Evolutionary conservation across 495 filamentous ascomycete species (phyloP).

Genomic region (Penicillium herquei): DNA sequence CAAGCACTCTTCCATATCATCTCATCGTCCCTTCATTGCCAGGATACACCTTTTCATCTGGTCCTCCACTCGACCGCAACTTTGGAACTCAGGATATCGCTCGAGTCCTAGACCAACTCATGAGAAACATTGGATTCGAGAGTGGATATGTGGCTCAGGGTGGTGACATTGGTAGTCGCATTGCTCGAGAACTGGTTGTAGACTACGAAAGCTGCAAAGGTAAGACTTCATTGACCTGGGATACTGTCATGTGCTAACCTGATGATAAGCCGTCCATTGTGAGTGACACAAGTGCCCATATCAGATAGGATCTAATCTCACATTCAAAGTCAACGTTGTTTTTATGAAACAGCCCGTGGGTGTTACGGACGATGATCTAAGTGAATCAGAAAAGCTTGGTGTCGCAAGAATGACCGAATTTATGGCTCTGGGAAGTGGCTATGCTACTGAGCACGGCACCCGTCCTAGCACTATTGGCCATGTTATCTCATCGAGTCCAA

Average conservation of each 20-base stretch:
- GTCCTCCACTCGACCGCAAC: slow-evolving; percentile 48
- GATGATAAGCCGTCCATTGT: slow-evolving; percentile 33
- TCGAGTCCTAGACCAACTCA: slow-evolving; percentile 54
- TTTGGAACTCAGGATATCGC: slow-evolving; percentile 42
- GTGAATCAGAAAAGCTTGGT: slow-evolving; percentile 32
- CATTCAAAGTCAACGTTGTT: slow-evolving; percentile 30
- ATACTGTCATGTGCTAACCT: background rate
- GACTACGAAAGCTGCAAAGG: slow-evolving; percentile 46
- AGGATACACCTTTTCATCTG: slow-evolving; percentile 59
- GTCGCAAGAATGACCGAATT: slow-evolving; percentile 36
- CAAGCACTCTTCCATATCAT: slow-evolving; percentile 60
- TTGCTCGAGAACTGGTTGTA: slow-evolving; percentile 46
- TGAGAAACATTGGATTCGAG: slow-evolving; percentile 58
- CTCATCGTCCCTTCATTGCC: slow-evolving; percentile 65
- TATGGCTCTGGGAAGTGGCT: slow-evolving; percentile 42
- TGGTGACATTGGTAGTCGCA: slow-evolving; percentile 60
- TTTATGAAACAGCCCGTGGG: slow-evolving; percentile 56
- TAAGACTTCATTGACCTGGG: slow-evolving; percentile 7
- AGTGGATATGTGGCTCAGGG: slow-evolving; percentile 63
- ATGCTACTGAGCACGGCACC: slow-evolving; percentile 58
- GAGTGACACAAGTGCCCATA: slow-evolving; percentile 5
- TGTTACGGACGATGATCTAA: slow-evolving; percentile 49
- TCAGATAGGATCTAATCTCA: background rate
- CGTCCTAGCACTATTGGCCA: slow-evolving; percentile 61
- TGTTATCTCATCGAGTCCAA: slow-evolving; percentile 53